phyloP scores from a whole-genome alignment of 139 green algal genomes.

The Chlorella sp. region DNA sequence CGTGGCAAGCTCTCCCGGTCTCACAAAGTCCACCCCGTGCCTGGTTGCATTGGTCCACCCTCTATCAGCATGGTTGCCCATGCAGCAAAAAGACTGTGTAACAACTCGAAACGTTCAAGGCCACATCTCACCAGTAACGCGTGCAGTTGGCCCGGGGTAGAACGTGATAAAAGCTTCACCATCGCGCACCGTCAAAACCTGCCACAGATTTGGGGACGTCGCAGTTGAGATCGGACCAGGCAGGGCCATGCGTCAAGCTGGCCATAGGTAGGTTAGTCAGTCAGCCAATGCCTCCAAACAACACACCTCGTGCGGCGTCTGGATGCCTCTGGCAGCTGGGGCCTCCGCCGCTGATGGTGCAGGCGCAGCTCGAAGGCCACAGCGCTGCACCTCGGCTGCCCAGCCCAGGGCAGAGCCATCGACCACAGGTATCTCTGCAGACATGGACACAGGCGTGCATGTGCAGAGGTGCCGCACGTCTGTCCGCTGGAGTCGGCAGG shows the following conservation, averaged over 20 bases:
- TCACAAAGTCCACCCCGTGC: too few species aligned
- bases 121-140: conserved; percentile 52
- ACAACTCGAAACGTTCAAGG: background rate
- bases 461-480: too few species aligned
- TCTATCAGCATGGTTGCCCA: too few species aligned
- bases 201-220: background rate
- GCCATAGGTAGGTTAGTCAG: background rate
- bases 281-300: background rate
- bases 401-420: conserved; percentile 85
- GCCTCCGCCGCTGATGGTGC: background rate
- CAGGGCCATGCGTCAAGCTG: background rate
- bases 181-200: conserved; percentile 67
- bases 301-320: background rate
- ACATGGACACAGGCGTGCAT: too few species aligned
- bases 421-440: conserved; percentile 79
- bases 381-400: conserved; percentile 58
- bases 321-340: background rate
- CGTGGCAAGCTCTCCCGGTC: too few species aligned
- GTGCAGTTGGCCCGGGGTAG: conserved; percentile 60
- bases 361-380: conserved; percentile 48
- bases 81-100: too few species aligned
- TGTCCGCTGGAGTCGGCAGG: too few species aligned
- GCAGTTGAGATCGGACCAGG: background rate
- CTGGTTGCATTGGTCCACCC: too few species aligned
- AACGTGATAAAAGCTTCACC: conserved; percentile 82